Conservation (phyloP, 106 monocot genomes). For the Dioscorea alata region DNA sequence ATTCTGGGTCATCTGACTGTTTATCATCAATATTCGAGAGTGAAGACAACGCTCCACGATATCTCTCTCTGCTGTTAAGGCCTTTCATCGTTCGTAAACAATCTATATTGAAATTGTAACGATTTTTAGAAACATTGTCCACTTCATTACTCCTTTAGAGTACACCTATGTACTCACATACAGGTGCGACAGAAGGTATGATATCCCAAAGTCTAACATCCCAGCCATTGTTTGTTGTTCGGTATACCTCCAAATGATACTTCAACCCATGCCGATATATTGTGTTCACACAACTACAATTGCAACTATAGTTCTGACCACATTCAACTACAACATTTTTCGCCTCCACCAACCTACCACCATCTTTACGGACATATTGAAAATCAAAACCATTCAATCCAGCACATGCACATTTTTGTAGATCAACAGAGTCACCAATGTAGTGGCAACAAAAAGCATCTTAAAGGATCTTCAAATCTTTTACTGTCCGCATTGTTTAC, state of each 20-base stretch:
- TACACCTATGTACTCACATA: slow-evolving; percentile 83
- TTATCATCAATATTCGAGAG: slow-evolving; percentile 21
- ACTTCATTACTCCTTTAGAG: slow-evolving; percentile 46
- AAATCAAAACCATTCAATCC: too few species aligned
- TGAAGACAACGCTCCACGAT: slow-evolving; percentile 36
- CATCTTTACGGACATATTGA: too few species aligned
- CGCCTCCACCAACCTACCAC: too few species aligned
- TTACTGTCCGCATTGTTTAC: too few species aligned
- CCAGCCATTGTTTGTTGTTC: slow-evolving; percentile 77
- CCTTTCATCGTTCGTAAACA: slow-evolving; percentile 82
- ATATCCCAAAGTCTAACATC: slow-evolving; percentile 89
- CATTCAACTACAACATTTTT: too few species aligned
- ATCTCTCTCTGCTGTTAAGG: slow-evolving; percentile 78
- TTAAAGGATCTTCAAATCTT: too few species aligned
- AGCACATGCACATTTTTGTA: too few species aligned
- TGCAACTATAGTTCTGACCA: slow-evolving; percentile 70
- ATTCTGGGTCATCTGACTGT: slow-evolving; percentile 52
- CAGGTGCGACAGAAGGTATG: slow-evolving; percentile 86
- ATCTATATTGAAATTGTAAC: slow-evolving; percentile 88
- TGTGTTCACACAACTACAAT: slow-evolving; percentile 48
- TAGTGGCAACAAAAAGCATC: too few species aligned
- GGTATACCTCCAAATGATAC: slow-evolving; percentile 81
- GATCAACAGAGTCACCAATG: too few species aligned
- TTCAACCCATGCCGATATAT: slow-evolving; percentile 70
- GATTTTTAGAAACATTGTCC: slow-evolving; percentile 43